These are phyloP conservation scores for Ploettnerulaceae sp. DNA, from an alignment of 2,329 filamentous ascomycete species.

Conservation along the genomic window DNA sequence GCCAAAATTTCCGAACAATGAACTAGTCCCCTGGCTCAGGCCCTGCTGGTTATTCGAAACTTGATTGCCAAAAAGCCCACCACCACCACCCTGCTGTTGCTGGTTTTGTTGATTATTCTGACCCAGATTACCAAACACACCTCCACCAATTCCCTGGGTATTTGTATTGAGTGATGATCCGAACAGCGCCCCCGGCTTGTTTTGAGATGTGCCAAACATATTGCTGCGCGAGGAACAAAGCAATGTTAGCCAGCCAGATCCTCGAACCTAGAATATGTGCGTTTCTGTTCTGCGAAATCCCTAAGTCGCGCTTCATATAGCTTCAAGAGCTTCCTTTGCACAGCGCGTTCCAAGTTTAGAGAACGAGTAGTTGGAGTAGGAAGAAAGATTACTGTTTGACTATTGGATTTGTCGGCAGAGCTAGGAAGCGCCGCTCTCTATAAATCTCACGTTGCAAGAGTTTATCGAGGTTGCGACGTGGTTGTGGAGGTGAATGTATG, in stretches of 20 bases:
- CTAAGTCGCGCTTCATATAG: background rate
- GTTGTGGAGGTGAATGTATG: background rate
- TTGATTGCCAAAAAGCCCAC: slow-evolving; percentile 1
- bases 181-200: slow-evolving; percentile 27
- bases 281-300: background rate
- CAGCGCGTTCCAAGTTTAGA: background rate
- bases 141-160: slow-evolving; percentile 19
- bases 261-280: background rate
- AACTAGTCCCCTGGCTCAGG: background rate
- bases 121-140: slow-evolving; percentile 12
- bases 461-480: background rate
- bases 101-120: slow-evolving; percentile 9
- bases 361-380: slow-evolving; percentile 15
- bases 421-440: background rate
- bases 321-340: background rate
- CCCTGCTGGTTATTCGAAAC: slow-evolving; percentile 8
- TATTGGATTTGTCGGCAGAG: background rate
- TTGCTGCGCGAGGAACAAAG: background rate
- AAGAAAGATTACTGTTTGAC: background rate
- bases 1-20: slow-evolving; percentile 12
- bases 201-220: slow-evolving; percentile 27
- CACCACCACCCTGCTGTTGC: background rate
- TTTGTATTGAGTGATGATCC: slow-evolving; percentile 18
- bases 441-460: background rate
- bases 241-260: background rate